Base-by-base conservation (phyloP, 1,284 basidiomycete genomes). In the Schizophyllum commune region DNA sequence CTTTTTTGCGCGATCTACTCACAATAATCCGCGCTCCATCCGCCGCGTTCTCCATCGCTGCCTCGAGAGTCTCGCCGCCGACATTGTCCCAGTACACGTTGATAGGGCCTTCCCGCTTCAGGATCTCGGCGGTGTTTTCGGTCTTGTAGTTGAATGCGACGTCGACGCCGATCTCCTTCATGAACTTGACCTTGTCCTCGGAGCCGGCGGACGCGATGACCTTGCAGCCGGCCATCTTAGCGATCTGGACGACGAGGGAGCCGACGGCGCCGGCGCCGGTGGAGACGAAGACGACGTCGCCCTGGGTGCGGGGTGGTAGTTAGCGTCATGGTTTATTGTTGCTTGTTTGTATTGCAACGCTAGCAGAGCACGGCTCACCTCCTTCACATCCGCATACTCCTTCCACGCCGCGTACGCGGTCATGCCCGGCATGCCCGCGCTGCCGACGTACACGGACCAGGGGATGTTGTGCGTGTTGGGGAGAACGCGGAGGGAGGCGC, bases 171-270 rank as follows among this genome's bases (percentile, higher is more conserved):
- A 86, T 68, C 22, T 75, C 69, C 65, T 78, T 76, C 62, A 85
- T 75, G 70, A 81, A 82, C 9, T 74, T 69, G 61, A 84, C 81
- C 72, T 89, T 89, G 32, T 81, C 81, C 5, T 79, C 74, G 0
- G 81, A 79, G 4, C 86, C 86, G 0, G 84, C 83, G 4, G 85
- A 83, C 1, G 80, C 84, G 59, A 88, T 82, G 58, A 89, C 85
- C 61, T 82, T 83, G 52, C 82, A 69, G 0, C 80, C 82, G 8
- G 78, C 75, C 8, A 73, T 72, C 58, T 81, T 83, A 17, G 79
- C 82, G 32, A 83, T 73, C 71, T 86, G 78, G 53, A 72, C 69
- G 53, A 76, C 74, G 56, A 73, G 52, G 33, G 68, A 74, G 65
- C 68, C 74, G 62, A 75, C 66, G 68, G 69, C 60, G 15, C 70